Percentiles rank a stretch among this genome's conserved stretches.
phyloP scores from a whole-genome alignment of 2,329 filamentous ascomycete genomes.

The Penicillium brasilianum region DNA sequence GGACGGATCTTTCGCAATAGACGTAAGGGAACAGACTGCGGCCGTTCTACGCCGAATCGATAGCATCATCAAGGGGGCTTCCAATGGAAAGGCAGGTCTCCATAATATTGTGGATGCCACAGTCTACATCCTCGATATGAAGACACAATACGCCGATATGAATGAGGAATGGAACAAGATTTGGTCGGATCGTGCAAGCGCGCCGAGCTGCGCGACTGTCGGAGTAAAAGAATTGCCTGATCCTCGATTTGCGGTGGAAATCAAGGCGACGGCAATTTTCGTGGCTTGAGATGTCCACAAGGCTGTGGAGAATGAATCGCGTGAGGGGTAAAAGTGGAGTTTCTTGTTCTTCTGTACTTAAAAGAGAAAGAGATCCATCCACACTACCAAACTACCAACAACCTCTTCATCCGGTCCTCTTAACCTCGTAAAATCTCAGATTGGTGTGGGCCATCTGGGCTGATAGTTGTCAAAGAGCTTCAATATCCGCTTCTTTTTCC shows the following conservation, averaged over 20 bases:
- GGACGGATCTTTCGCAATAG: background rate
- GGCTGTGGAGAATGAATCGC: background rate
- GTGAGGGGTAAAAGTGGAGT: slow-evolving; percentile 7
- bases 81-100: slow-evolving; percentile 21
- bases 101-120: slow-evolving; percentile 49
- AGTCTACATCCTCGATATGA: slow-evolving; percentile 50
- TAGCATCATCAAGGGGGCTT: background rate
- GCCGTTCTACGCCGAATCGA: background rate
- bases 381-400: background rate
- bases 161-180: slow-evolving; percentile 56
- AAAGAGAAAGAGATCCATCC: background rate
- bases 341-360: background rate
- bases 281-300: background rate
- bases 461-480: no score
- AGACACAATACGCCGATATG: slow-evolving; percentile 51
- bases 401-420: slow-evolving; percentile 1
- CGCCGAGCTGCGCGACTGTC: slow-evolving; percentile 35
- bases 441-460: background rate
- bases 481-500: no score
- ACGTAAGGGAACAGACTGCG: background rate
- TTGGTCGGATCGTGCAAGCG: slow-evolving; percentile 42
- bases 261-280: slow-evolving; percentile 14
- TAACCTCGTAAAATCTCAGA: background rate
- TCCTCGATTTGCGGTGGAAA: slow-evolving; percentile 22
- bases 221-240: slow-evolving; percentile 12